Conservation (phyloP, 129 eudicot species). For the Tagetes patula region DNA sequence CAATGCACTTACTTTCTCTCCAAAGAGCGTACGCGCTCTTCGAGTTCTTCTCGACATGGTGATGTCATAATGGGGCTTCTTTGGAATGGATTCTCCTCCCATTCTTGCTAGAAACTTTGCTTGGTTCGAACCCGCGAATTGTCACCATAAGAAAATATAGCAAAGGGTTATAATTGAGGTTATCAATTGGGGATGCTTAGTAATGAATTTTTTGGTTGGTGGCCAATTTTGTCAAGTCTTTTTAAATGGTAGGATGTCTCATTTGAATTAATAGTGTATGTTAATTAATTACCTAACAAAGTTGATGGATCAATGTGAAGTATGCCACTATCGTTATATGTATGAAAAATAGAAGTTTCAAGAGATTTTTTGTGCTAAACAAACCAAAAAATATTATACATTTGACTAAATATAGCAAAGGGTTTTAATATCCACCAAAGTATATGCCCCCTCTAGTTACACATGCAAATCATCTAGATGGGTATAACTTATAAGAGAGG, state of each 20-base stretch:
- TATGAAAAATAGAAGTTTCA: neutral
- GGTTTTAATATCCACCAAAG: neutral
- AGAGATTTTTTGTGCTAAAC: neutral
- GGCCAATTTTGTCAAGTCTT: slow-evolving; percentile 32
- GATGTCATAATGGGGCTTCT: slow-evolving; percentile 53
- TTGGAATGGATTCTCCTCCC: slow-evolving; percentile 45
- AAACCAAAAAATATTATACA: neutral
- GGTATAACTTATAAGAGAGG: no score
- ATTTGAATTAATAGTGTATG: slow-evolving; percentile 25
- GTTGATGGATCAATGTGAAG: slow-evolving; percentile 4
- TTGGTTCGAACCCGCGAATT: slow-evolving; percentile 4
- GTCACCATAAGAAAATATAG: neutral
- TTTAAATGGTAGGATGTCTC: slow-evolving; percentile 44
- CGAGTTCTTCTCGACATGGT: slow-evolving; percentile 71
- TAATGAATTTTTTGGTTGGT: slow-evolving; percentile 36
- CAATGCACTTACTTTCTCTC: slow-evolving; percentile 36
- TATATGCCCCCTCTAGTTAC: neutral
- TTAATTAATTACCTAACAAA: slow-evolving; percentile 29
- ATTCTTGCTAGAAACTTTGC: slow-evolving; percentile 28
- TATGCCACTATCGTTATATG: neutral
- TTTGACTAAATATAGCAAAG: no score
- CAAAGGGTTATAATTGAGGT: neutral
- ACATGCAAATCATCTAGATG: no score
- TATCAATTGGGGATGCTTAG: slow-evolving; percentile 21
- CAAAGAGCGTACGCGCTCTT: slow-evolving; percentile 27